phyloP scores from a whole-genome alignment of 2,329 filamentous ascomycete species.

The Pestalotiopsis sp. region DNA sequence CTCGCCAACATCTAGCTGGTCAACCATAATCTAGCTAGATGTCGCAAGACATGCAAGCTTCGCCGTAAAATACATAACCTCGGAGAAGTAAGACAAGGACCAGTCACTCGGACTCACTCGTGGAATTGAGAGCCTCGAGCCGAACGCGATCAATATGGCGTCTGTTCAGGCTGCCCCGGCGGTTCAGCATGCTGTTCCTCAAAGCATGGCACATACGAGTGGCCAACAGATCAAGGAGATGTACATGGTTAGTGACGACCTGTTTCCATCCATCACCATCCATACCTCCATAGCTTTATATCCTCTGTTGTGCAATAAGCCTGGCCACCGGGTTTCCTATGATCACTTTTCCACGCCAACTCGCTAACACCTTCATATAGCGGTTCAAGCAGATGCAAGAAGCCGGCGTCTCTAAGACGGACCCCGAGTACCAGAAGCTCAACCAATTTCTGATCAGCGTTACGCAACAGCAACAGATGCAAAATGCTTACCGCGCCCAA shows the following conservation, averaged over 20 bases:
- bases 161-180: constrained; percentile 75
- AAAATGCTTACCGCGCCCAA: constrained; percentile 59
- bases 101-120: neutral
- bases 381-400: constrained; percentile 90
- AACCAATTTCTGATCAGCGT: constrained; percentile 75
- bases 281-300: neutral
- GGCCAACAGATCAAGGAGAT: constrained; percentile 79
- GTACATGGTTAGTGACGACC: constrained; percentile 51
- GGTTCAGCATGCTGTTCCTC: constrained; percentile 65
- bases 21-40: neutral
- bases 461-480: constrained; percentile 65
- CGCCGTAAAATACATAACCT: constrained; percentile 12
- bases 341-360: neutral
- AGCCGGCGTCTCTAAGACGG: constrained; percentile 75
- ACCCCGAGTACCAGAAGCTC: constrained; percentile 86
- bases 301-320: neutral
- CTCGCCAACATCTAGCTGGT: neutral
- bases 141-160: constrained; percentile 62
- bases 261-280: constrained; percentile 12
- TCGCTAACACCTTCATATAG: constrained; percentile 46
- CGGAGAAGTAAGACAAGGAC: constrained; percentile 8
- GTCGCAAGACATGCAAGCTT: constrained; percentile 15
- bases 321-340: neutral
- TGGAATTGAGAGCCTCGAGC: neutral
- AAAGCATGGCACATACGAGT: constrained; percentile 68